A percentile compares a stretch with the other conserved stretches of the same genome.
Conservation (phyloP, 2,329 filamentous ascomycete genomes). For the Alternaria arbusti region DNA sequence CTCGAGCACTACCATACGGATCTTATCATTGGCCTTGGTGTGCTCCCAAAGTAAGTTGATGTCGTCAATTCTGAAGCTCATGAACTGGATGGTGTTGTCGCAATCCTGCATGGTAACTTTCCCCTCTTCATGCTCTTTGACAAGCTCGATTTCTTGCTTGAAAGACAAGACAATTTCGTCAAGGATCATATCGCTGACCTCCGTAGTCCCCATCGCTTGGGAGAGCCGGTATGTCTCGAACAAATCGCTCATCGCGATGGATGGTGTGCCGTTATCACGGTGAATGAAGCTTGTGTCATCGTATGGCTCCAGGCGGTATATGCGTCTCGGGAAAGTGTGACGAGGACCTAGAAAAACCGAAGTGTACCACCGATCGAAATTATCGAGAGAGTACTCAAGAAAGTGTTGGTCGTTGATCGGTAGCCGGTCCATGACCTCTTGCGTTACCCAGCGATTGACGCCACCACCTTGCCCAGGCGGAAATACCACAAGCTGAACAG, state of each 20-base stretch:
- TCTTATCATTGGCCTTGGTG: conserved; percentile 6
- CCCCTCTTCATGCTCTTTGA: not conserved
- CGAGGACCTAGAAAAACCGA: not conserved
- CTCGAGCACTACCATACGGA: conserved; percentile 13
- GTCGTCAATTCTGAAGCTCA: not conserved
- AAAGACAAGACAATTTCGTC: conserved; percentile 5
- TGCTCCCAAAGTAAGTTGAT: conserved; percentile 6
- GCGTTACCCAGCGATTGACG: not conserved
- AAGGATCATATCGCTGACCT: conserved; percentile 15
- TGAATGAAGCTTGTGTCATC: not conserved
- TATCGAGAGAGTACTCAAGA: not conserved
- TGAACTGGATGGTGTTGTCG: not conserved
- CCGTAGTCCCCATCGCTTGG: not conserved
- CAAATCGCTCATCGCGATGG: conserved; percentile 2
- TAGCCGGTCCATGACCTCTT: not conserved
- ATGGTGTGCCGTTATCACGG: not conserved
- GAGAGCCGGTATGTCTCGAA: conserved; percentile 11
- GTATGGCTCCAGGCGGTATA: not conserved
- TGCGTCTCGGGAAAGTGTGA: conserved; percentile 3
- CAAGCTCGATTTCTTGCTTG: not conserved
- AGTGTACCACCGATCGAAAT: conserved; percentile 7
- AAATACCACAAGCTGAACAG: not conserved
- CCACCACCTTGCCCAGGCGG: not conserved
- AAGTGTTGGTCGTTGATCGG: not conserved
- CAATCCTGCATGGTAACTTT: not conserved